Evolutionary conservation across 176 grass and related monocot species (phyloP), one percentile per base, ranked within the genome.

Genomic region (Musa beccarii): DNA sequence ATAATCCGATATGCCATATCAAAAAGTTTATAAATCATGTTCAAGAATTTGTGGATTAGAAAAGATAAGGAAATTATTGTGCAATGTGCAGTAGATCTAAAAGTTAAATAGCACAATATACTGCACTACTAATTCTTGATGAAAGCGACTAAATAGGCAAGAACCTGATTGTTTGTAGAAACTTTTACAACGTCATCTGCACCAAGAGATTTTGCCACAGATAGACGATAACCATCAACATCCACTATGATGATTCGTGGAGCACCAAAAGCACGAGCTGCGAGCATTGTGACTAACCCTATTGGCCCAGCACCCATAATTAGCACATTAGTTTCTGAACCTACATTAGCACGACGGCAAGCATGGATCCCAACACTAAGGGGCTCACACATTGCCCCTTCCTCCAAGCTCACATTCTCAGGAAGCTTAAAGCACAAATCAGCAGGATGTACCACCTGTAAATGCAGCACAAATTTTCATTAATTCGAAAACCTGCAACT

Each of bases 311-410:
- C 90, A 55, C 94, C 94, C 52, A 97, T 71, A 63, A 97, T 81
- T 11, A 97, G 84, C 49, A 93, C 88, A 49, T 5, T 86, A 62
- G 80, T 93, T 82, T 93, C 90, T 19, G 86, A 80, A 9, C 89
- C 89, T 1, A 97, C 85, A 5, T 79, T 82, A 1, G 94, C 94
- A 50, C 94, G 85, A 19, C 90, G 89, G 72, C 88, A 91, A 21
- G 94, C 90, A 81, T 97, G 94, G 2, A 97, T 78, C 26, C 90
- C 94, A 15, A 97, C 94, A 79, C 94, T 97, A 16, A 97, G 94
- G 0, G 94, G 94, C 87, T 97, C 94, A 74, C 94, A 97, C 94
- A 93, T 97, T 68, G 94, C 94, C 53, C 94, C 94, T 22, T 97
- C 94, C 82, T 97, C 94, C 76, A 93, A 78, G 64, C 68, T 70